Base-by-base conservation (phyloP, 1,284 basidiomycete genomes). In the Apiotrichum montevideense region DNA sequence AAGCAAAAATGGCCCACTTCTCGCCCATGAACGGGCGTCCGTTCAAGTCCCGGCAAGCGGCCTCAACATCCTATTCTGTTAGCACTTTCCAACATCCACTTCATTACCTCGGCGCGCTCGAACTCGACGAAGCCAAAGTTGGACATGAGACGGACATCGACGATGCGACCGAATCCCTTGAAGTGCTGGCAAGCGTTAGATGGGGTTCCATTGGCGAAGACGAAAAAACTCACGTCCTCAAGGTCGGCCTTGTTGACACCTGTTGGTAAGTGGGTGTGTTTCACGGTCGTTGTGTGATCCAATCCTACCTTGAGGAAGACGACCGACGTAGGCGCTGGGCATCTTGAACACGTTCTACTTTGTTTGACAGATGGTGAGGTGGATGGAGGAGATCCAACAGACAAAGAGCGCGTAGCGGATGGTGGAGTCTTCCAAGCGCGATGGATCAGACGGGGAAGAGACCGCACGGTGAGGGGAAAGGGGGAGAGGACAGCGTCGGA, bases 61-160 rank as follows among this genome's bases (percentile, higher is more conserved):
- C 90, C 71, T 97, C 93, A 9, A 93, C 93, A 64, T 96, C 94
- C 87, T 93, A 64, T 40, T 3, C 3, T 11, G 6, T 13, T 39
- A 7, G 7, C 8, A 13, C 13, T 56, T 51, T 5, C 15, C 11
- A 37, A 29, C 9, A 3, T 6, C 33, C 41, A 8, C 35, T 51
- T 6, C 6, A 65, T 59, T 69, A 84, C 88, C 78, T 87, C 85
- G 35, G 85, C 78, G 67, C 79, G 87, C 74, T 93, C 92, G 68
- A 93, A 96, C 77, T 96, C 93, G 67, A 96, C 85, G 71, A 97
- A 96, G 51, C 91, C 93, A 69, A 95, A 96, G 44, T 89, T 89
- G 55, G 88, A 90, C 90, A 96, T 94, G 74, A 96, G 87, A 66
- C 90, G 86, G 76, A 90, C 87, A 77, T 96, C 93, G 66, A 88